Base-by-base conservation (phyloP, 345 rosid species). In the Heritiera fomes region DNA sequence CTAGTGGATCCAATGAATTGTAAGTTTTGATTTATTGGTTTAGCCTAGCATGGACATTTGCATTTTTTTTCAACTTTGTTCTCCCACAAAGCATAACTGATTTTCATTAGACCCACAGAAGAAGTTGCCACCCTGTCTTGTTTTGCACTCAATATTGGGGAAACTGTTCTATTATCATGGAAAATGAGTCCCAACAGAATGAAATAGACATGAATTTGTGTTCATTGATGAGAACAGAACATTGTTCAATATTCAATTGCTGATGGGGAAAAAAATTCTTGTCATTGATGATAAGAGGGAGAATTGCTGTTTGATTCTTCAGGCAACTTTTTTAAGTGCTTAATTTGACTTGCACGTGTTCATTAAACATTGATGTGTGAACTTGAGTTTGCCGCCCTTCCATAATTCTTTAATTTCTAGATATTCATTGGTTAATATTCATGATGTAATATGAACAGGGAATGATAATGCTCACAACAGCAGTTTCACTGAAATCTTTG, bases 391-490 rank as follows among this genome's bases (percentile, higher is more conserved):
- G 15, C n/a, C 15, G 52, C 59, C 20, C 8, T 17, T 53, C 17
- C 2, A 15, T 53, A 1, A 4, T 3, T 7, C 7, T 28, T 13
- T 17, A 34, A 80, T 62, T 30, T 43, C 12, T 7, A 76, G 4
- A 47, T 62, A 76, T 45, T 11, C 30, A 8, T 14, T 62, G 17
- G 41, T 78, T 78, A 47, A 78, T 56, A 2, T 47, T 43, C 3
- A 40, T 20, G 20, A 28, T 43, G 18, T 58, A 52, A 58, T 62
- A 17, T 62, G 34, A 77, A 69, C 84, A 95, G 98, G 98, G 98
- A 78, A 95, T 95, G 98, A 80, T 89, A 58, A 83, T 92, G 58
- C 86, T 95, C 9, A 95, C 98, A 20, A 80, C 87, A 86, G 92
- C 98, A 8, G 95, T 86, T 20, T 91, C 98, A 3, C 73, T 95